Base-by-base conservation (phyloP, 495 filamentous ascomycete genomes). In the Cetradonia linearis region DNA sequence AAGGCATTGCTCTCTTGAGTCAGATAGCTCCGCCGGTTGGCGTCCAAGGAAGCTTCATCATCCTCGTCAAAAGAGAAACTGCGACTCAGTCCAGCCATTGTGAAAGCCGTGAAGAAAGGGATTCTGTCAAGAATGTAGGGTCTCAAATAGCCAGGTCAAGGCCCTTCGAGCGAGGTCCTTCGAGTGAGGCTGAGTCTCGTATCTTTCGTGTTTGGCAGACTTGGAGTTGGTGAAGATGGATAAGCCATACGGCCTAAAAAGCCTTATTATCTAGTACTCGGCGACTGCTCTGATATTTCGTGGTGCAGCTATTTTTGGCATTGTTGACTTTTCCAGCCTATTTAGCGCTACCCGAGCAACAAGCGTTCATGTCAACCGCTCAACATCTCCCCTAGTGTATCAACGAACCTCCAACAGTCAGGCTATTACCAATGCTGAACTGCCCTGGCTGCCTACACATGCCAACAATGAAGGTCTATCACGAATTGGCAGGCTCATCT, bases 51-150 rank as follows among this genome's bases (percentile, higher is more conserved):
- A 13, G 31, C 20, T 62, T 67, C 62, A 31, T 64, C 65, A 31
- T 62, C 48, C 10, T 67, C 47, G 25, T 66, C 58, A 53, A 66
- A 68, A 36, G 65, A 66, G 55, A 68, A 68, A 46, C 61, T 64
- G n/a, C 62, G 66, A 48, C 46, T 53, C 20, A 36, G 28, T 40
- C 49, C 52, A 36, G 64, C 25, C 61, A 63, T 63, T 23, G 3
- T 60, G 2, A 54, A 54, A 5, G 8, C 18, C 50, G 28, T 54
- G 16, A 7, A 37, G 20, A 25, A 53, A 53, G 46, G 6, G 28
- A 20, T 34, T 14, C 1, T 37, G 31, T 27, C n/a, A 52, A 53
- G 46, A 52, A 49, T 60, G 58, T 5, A 42, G 28, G 20, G 25
- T 50, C 42, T 46, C 42, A 36, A 38, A 44, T 33, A 13, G 1